Evolutionary conservation across 208 protist genomes (phyloP).

Genomic region (Acanthamoeba triangularis): DNA sequence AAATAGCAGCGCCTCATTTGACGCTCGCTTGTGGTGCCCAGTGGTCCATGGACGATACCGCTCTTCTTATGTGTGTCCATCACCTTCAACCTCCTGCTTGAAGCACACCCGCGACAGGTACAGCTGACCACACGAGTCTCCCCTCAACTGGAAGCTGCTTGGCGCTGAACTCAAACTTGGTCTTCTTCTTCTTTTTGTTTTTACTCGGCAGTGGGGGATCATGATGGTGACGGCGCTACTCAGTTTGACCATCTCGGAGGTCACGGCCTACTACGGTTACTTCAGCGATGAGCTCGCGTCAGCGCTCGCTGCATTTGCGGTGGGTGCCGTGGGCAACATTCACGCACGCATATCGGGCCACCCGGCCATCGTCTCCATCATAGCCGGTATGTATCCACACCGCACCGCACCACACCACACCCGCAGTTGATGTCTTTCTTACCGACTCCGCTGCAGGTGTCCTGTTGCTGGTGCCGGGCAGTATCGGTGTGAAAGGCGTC

Average conservation of each 20-base stretch:
- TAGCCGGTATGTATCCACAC: neutral
- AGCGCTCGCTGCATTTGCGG: constrained; percentile 42
- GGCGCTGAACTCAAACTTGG: neutral
- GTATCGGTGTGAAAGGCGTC: constrained; percentile 47
- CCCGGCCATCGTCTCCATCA: constrained; percentile 68
- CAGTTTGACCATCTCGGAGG: neutral
- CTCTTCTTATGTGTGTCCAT: constrained; percentile 53
- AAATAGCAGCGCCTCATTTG: neutral
- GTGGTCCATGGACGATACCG: constrained; percentile 7
- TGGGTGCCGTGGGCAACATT: constrained; percentile 57
- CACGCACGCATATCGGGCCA: constrained; percentile 47
- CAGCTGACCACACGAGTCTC: neutral
- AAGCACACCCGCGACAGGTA: constrained; percentile 61
- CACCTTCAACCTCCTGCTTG: constrained; percentile 63
- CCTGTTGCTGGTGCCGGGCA: constrained; percentile 51
- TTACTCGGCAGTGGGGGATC: constrained; percentile 50
- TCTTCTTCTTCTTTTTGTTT: neutral
- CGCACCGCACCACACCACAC: no score
- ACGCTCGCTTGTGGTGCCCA: neutral
- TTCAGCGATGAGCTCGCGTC: constrained; percentile 40
- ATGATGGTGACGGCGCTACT: constrained; percentile 46
- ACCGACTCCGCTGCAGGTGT: constrained; percentile 11
- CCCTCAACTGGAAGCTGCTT: neutral
- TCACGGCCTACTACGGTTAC: constrained; percentile 19
- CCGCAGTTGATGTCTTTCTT: neutral